Base-by-base conservation (phyloP, 2,329 filamentous ascomycete species). In the Fonsecaea pedrosoi region DNA sequence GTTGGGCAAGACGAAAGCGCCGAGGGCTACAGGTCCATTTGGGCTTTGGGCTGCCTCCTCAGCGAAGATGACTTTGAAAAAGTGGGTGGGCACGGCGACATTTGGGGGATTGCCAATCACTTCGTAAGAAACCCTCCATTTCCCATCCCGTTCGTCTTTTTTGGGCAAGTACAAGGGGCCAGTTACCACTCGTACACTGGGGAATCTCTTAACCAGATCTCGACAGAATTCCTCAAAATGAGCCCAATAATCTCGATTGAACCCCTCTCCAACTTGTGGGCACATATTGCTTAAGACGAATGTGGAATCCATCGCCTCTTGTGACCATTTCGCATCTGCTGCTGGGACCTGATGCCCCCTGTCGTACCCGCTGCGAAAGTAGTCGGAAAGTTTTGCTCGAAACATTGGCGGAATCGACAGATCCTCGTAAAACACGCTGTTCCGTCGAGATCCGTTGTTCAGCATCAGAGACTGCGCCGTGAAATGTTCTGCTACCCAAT, bases 231-330 rank as follows among this genome's bases (percentile, higher is more conserved):
- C 94, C 82, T 99, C 95, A 72, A 99, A 94, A 79, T 99, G 95
- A 42, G 95, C 91, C 95, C 95, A 99, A 86, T 99, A 99, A 82
- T 99, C 95, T 60, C 95, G 87, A 82, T 99, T 99, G 85, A 99
- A 99, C 66, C 95, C 95, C 77, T 97, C 92, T 72, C 95, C 95
- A 35, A 99, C 95, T 82, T 99, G 95, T 37, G 95, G 95, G 77
- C 94, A 97, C 94, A 99, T 99, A 82, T 99, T 99, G 77, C 86
- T 90, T 64, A 99, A 86, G 75, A 88, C 90, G 77, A 99, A 99
- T 2, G 95, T 99, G 65, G 92, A 92, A 80, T 99, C 89, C 92
- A 99, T 97, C 70, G 95, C 94, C 40, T 86, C 79, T 80, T 99
- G 95, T 70, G 89, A 92, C 94, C 95, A 99, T 82, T 96, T 96